phyloP scores from a whole-genome alignment of 805 yeast genomes.

The Tetrapisispora pingtungensis region DNA sequence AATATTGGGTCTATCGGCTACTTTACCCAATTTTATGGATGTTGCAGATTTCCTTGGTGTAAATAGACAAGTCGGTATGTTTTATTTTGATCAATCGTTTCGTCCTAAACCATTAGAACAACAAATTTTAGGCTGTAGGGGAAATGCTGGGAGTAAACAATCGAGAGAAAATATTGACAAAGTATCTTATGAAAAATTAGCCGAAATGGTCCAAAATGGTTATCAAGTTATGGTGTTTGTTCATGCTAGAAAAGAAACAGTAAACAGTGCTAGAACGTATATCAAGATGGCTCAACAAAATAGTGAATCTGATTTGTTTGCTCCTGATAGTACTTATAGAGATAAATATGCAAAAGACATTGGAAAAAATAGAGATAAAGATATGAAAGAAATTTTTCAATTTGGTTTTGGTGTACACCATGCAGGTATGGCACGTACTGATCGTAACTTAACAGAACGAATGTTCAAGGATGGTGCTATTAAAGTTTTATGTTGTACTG shows the following conservation, averaged over 20 bases:
- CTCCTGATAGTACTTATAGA: conserved; percentile 16
- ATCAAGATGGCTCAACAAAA: conserved; percentile 56
- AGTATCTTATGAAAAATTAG: conserved; percentile 65
- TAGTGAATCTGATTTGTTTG: conserved; percentile 39
- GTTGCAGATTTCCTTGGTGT: conserved; percentile 94
- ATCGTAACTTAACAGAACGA: conserved; percentile 80
- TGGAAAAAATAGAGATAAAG: conserved; percentile 61
- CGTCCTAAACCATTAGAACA: conserved; percentile 92
- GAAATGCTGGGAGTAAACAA: conserved; percentile 69
- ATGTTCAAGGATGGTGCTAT: conserved; percentile 80
- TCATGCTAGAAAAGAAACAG: conserved; percentile 89
- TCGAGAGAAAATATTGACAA: conserved; percentile 62
- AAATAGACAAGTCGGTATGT: conserved; percentile 82
- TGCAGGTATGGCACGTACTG: conserved; percentile 92
- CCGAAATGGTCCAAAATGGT: conserved; percentile 55
- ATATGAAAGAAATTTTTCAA: conserved; percentile 67
- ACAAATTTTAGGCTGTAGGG: conserved; percentile 75
- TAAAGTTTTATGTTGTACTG: conserved; percentile 87
- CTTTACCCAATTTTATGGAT: conserved; percentile 82
- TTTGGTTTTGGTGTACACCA: conserved; percentile 90
- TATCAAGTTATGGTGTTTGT: conserved; percentile 95
- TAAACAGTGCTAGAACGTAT: conserved; percentile 66
- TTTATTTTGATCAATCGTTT: conserved; percentile 85
- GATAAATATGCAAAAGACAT: conserved; percentile 52
- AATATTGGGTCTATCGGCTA: conserved; percentile 89